Percentiles rank a stretch among this genome's conserved stretches.
These are phyloP conservation scores for Isochrysis galbana DNA, from an alignment of 78 protist species.

Conservation along the genomic window DNA sequence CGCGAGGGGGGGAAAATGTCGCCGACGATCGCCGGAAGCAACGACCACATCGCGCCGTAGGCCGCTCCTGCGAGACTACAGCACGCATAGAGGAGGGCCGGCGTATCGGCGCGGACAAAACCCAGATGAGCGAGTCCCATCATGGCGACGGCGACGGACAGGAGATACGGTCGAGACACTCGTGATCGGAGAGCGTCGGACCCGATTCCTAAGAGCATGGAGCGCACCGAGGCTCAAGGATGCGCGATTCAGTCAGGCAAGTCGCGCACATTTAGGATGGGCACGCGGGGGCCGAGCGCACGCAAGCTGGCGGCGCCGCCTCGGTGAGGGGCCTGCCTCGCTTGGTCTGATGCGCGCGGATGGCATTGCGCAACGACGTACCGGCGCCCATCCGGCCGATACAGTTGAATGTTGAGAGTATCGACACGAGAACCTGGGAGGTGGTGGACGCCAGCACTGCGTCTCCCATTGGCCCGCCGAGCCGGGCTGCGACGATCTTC, in stretches of 20 bases:
- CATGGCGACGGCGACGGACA: not conserved
- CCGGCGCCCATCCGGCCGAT: not conserved
- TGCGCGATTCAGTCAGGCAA: no score
- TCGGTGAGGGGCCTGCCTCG: no score
- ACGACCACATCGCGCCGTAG: constrained; percentile 13
- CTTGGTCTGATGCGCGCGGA: no score
- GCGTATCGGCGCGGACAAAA: not conserved
- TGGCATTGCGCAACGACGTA: no score
- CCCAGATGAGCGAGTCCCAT: not conserved
- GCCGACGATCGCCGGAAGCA: not conserved
- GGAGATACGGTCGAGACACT: not conserved
- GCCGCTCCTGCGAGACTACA: not conserved
- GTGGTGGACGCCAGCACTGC: not conserved
- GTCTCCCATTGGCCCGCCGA: not conserved
- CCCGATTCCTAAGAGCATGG: not conserved
- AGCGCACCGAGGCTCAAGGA: no score
- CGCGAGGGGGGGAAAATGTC: not conserved
- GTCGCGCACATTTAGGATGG: no score
- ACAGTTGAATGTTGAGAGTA: not conserved
- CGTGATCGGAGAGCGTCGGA: not conserved
- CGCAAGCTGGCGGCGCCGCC: no score
- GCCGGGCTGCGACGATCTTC: not conserved
- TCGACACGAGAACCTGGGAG: not conserved
- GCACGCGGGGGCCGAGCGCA: no score
- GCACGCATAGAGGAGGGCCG: not conserved